phyloP scores from a whole-genome alignment of 306 rosid species.

The Acacia acuminata region DNA sequence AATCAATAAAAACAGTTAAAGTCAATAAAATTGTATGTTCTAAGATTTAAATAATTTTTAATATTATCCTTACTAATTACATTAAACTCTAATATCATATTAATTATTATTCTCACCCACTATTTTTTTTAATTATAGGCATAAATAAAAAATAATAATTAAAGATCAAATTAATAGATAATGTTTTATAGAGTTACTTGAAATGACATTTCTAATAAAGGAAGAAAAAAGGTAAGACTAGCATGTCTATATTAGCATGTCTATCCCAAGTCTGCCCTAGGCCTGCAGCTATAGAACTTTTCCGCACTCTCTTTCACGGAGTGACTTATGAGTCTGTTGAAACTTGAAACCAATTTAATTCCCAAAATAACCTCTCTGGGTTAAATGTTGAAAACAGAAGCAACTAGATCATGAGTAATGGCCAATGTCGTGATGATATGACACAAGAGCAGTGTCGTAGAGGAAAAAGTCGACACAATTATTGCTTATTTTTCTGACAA shows the following conservation, averaged over 20 bases:
- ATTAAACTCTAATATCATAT: too few species aligned
- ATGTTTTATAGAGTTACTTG: not conserved
- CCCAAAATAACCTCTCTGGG: not conserved
- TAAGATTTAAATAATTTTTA: too few species aligned
- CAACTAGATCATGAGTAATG: not conserved
- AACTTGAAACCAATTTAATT: not conserved
- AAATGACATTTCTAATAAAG: not conserved
- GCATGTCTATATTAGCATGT: not conserved
- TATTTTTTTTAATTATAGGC: too few species aligned
- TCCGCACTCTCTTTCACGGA: not conserved
- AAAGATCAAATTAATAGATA: too few species aligned
- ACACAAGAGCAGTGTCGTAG: not conserved
- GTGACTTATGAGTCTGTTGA: not conserved
- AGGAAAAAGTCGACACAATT: slow-evolving; percentile 27
- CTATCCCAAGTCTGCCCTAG: not conserved
- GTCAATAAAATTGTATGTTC: too few species aligned
- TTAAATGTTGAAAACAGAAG: not conserved
- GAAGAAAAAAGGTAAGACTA: not conserved
- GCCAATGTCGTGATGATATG: not conserved
- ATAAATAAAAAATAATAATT: too few species aligned
- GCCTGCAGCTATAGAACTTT: not conserved
- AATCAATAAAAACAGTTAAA: too few species aligned
- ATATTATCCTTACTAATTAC: too few species aligned
- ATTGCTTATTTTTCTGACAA: slow-evolving; percentile 4
- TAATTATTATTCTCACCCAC: too few species aligned